phyloP scores from a whole-genome alignment of 1,284 basidiomycete species.

The Takashimella tepidaria region DNA sequence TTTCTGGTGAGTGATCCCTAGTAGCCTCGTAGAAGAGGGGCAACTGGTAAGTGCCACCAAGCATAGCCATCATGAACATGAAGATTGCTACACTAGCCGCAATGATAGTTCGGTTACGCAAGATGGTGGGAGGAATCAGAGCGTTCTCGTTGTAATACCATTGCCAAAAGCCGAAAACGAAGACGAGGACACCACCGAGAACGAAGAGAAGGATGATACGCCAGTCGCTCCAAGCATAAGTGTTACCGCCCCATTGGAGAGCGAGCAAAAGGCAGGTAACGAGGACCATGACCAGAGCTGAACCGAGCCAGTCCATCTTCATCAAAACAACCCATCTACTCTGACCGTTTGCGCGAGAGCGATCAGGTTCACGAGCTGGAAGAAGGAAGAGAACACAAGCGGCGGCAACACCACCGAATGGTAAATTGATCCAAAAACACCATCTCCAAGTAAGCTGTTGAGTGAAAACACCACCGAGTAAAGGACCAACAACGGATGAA shows the following conservation, averaged over 20 bases:
- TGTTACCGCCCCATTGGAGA: slow-evolving; percentile 50
- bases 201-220: slow-evolving; percentile 44
- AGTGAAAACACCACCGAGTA: slow-evolving; percentile 50
- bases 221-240: slow-evolving; percentile 37
- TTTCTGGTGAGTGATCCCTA: slow-evolving; percentile 41
- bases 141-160: slow-evolving; percentile 41
- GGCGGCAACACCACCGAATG: slow-evolving; percentile 45
- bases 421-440: slow-evolving; percentile 53
- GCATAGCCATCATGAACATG: slow-evolving; percentile 49
- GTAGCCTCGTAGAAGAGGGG: slow-evolving; percentile 51
- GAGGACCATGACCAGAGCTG: slow-evolving; percentile 40
- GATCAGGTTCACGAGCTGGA: slow-evolving; percentile 49
- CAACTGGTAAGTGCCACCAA: slow-evolving; percentile 45
- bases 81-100: slow-evolving; percentile 43
- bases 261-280: slow-evolving; percentile 49
- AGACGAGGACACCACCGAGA: slow-evolving; percentile 41
- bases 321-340: slow-evolving; percentile 26
- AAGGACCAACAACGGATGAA: slow-evolving; percentile 42
- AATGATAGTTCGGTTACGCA: slow-evolving; percentile 43
- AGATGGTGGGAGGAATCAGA: slow-evolving; percentile 33
- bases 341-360: slow-evolving; percentile 51
- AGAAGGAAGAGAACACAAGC: slow-evolving; percentile 48
- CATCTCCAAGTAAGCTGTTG: slow-evolving; percentile 50
- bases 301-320: slow-evolving; percentile 49
- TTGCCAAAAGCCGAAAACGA: slow-evolving; percentile 47